Conservation (phyloP, 1,139 yeast genomes). For the Meyerozyma athensensis region DNA sequence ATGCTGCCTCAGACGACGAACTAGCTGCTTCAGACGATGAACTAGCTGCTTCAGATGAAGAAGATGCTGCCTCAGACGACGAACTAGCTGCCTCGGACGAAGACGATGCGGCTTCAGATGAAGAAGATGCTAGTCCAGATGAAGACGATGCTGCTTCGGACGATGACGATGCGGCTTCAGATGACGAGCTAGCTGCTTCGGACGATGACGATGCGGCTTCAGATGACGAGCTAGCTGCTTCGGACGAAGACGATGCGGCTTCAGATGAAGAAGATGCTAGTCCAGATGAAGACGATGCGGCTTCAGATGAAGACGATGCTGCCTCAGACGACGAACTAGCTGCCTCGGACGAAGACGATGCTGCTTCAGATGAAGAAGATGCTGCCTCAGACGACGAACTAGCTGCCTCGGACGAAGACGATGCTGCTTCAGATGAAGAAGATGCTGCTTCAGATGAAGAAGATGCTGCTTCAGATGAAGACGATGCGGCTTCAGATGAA, state of each 20-base stretch:
- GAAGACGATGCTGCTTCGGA: conserved; percentile 6
- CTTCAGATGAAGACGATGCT: not conserved
- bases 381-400: not conserved
- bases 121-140: conserved; percentile 6
- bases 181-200: not conserved
- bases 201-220: not conserved
- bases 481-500: not conserved
- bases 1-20: conserved; percentile 3
- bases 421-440: conserved; percentile 1
- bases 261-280: not conserved
- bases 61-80: conserved; percentile 4
- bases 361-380: not conserved
- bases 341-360: not conserved
- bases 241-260: not conserved
- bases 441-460: not conserved
- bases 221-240: not conserved
- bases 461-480: not conserved
- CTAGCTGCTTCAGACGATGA: conserved; percentile 4
- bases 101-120: conserved; percentile 5
- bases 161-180: not conserved
- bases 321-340: not conserved
- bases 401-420: not conserved
- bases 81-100: not conserved
- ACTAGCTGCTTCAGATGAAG: conserved; percentile 5
- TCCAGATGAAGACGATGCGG: not conserved